Evolutionary conservation across 1,284 basidiomycete species (phyloP), one percentile per base, ranked within the genome.

Genomic region (Rhodotorula mucilaginosa): DNA sequence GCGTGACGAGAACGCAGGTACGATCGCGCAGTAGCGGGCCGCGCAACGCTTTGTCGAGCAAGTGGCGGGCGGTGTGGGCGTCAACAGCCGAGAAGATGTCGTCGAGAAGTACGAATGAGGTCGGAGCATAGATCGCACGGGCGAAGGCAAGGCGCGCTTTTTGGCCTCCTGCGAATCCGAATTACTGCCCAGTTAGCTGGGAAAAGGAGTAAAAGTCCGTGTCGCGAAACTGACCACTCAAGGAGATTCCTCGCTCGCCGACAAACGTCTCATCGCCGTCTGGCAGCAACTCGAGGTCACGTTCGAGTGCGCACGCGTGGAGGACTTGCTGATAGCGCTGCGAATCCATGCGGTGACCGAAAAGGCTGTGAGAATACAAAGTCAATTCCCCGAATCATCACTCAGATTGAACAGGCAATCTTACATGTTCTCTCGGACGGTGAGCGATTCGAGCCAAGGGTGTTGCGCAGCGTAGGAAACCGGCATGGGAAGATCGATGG

Each of bases 111-210:
- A 98, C 82, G 34, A 62, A 51, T 3, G 48, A 89, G 10, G 94
- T 93, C n/a, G 91, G 86, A 67, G 93, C 95, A 81, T 98, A 99
- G 47, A 98, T 87, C 2, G 96, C 95, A 69, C 96, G 89, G 44
- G 95, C 95, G 16, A 96, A 85, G 0, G 92, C 89, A 58, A 92
- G 91, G 3, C 79, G 72, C 7, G 78, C 79, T 57, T 77, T 77
- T n/a, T 79, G 79, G 0, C 79, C 79, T 5, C 79, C 78, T 59
- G 69, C 49, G 34, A 0, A 10, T 6, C 16, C 18, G 15, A 44
- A 13, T 26, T 26, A 1, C 3, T 3, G 1, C 23, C 56, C n/a
- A 63, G 26, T 15, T 1, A 5, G 15, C 6, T 2, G 6, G n/a
- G 15, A 47, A 47, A 51, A 7, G 12, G 46, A 93, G 7, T 1